phyloP scores from a whole-genome alignment of 106 monocot species.

The Acanthochlamys bracteata region DNA sequence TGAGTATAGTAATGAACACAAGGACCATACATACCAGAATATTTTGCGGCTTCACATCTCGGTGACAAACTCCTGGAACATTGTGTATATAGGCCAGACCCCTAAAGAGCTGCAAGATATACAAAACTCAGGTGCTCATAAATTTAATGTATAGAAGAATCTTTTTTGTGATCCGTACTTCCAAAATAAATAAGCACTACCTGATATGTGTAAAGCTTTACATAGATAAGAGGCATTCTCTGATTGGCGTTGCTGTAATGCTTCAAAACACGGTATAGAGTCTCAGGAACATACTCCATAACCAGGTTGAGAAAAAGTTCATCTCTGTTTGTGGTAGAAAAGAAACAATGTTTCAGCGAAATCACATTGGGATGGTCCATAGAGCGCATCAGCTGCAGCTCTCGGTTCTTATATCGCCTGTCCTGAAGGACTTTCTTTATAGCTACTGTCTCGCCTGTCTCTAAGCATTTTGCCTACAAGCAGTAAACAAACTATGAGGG shows the following conservation, averaged over 20 bases:
- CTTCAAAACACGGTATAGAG: constrained; percentile 56
- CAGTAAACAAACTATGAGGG: background rate
- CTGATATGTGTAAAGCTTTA: constrained; percentile 80
- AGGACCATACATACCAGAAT: constrained; percentile 48
- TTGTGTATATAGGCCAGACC: constrained; percentile 86
- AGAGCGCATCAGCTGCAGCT: constrained; percentile 70
- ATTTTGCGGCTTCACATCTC: constrained; percentile 95
- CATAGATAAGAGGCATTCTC: constrained; percentile 79
- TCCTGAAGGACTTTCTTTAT: constrained; percentile 82
- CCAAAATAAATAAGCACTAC: constrained; percentile 8
- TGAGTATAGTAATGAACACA: too few relatives aligned
- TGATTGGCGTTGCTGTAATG: constrained; percentile 68
- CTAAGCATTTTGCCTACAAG: constrained; percentile 83
- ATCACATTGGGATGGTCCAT: constrained; percentile 80
- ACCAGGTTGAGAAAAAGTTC: constrained; percentile 84
- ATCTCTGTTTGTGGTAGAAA: constrained; percentile 72
- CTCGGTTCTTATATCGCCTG: constrained; percentile 72
- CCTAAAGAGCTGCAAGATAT: constrained; percentile 88
- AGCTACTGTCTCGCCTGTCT: constrained; percentile 80
- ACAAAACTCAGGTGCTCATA: background rate
- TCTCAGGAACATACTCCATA: constrained; percentile 86
- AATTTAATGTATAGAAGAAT: too few relatives aligned
- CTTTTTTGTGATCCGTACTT: background rate
- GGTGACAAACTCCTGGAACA: constrained; percentile 76
- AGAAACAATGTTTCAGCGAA: constrained; percentile 79